phyloP scores from a whole-genome alignment of 345 rosid genomes.

The Atalantia buxifolia region DNA sequence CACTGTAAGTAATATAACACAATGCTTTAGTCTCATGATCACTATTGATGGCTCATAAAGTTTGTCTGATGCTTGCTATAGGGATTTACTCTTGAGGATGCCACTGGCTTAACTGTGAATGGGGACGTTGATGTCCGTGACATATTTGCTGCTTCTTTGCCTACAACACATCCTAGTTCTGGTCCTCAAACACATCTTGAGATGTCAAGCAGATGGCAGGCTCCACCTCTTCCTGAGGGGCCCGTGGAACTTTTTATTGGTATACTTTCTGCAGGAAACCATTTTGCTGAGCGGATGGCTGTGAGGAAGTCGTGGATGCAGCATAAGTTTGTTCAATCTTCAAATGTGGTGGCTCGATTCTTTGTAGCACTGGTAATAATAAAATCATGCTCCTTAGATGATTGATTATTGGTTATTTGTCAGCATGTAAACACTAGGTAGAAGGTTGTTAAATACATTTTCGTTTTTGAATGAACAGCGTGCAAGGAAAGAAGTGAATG shows the following conservation, averaged over 20 bases:
- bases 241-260: constrained; percentile 80
- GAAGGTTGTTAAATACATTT: constrained; percentile 6
- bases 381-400: constrained; percentile 3
- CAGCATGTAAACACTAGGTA: not conserved
- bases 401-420: not conserved
- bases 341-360: constrained; percentile 88
- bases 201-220: constrained; percentile 76
- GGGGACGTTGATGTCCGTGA: constrained; percentile 84
- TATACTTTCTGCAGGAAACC: constrained; percentile 91
- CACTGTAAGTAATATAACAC: constrained; percentile 55
- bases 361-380: constrained; percentile 80
- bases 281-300: constrained; percentile 95
- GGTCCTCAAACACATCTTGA: constrained; percentile 83
- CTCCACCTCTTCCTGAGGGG: constrained; percentile 57
- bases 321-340: constrained; percentile 69
- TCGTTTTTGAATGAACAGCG: constrained; percentile 42
- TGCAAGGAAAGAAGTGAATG: constrained; percentile 86
- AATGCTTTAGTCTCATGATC: constrained; percentile 7
- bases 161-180: constrained; percentile 77
- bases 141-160: constrained; percentile 81
- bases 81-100: constrained; percentile 97
- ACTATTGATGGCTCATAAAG: constrained; percentile 19
- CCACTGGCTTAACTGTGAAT: constrained; percentile 73
- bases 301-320: constrained; percentile 97
- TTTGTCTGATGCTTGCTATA: constrained; percentile 27